Evolutionary conservation across 257 asterid genomes (phyloP), one percentile per base, ranked within the genome.

Genomic region (Salvia splendens): DNA sequence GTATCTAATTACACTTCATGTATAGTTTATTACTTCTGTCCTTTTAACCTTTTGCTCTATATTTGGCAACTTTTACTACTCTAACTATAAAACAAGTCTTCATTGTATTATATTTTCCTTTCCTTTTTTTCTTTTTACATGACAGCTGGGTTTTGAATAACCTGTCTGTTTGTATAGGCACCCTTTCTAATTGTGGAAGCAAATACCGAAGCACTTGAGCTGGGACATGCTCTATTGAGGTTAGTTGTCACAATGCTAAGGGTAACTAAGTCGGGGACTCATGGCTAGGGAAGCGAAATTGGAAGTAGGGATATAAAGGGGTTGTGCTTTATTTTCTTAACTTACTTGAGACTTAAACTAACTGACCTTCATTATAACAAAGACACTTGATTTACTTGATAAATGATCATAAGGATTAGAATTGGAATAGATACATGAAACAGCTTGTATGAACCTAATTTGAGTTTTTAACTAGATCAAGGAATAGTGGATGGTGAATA

Each of bases 161-260:
- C 65, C 69, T 55, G 35, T 51, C 55, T 65, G 73, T 61, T 66
- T 84, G 71, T 75, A 47, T 73, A 91, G 97, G 95, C 86, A 41
- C 97, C 93, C 54, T 80, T 79, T 79, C 80, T 88, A 71, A 79
- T 91, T 75, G 73, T 80, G 79, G 82, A 88, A 75, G 91, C 91
- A 65, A 84, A 81, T 74, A 49, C 82, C 11, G 96, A 91, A 81
- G 93, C 96, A 70, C 84, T 88, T 78, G 74, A 71, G 15, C 79
- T 91, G 50, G 84, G 84, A 65, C 91, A 91, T 80, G 84, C 88
- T 61, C 79, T 91, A 72, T 80, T 91, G 80, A 86, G 97, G 96
- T 88, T 52, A 68, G 83, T 20, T 20, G 24, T 20, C 24, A 20
- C 24, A 1, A 20, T 1, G 24, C 24, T 20, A 20, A 20, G 24